Percentiles rank a stretch among this genome's conserved stretches.
phyloP scores from a whole-genome alignment of 306 rosid genomes.

The Rubus idaeus region DNA sequence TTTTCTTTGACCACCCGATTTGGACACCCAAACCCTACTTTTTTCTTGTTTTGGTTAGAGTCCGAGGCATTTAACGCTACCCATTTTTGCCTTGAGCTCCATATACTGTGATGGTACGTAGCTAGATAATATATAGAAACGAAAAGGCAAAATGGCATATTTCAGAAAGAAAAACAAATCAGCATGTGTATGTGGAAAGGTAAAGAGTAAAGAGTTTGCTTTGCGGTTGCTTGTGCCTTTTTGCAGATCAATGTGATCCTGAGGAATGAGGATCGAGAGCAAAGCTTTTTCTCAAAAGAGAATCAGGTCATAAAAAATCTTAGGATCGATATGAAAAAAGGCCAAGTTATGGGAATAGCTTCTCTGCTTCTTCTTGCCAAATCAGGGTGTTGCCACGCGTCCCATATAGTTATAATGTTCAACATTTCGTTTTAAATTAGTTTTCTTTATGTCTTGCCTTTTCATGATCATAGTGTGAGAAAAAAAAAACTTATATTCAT shows the following conservation, averaged over 20 bases:
- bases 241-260: constrained; percentile 23
- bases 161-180: background rate
- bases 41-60: background rate
- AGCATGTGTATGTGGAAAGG: constrained; percentile 25
- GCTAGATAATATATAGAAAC: constrained; percentile 10
- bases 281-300: constrained; percentile 34
- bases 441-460: background rate
- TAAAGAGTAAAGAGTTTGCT: constrained; percentile 21
- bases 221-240: constrained; percentile 27
- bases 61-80: background rate
- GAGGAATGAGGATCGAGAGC: constrained; percentile 35
- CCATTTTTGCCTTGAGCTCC: background rate
- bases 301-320: constrained; percentile 19
- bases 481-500: background rate
- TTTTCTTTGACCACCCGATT: background rate
- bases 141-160: background rate
- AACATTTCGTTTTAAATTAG: background rate
- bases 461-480: background rate
- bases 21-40: background rate
- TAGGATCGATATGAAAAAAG: constrained; percentile 14
- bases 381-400: constrained; percentile 69
- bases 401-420: constrained; percentile 3
- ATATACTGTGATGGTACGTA: background rate
- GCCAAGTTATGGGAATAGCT: constrained; percentile 21
- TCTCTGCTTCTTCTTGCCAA: constrained; percentile 7